phyloP scores from a whole-genome alignment of 208 protist genomes.

The Acanthamoeba polyphaga region DNA sequence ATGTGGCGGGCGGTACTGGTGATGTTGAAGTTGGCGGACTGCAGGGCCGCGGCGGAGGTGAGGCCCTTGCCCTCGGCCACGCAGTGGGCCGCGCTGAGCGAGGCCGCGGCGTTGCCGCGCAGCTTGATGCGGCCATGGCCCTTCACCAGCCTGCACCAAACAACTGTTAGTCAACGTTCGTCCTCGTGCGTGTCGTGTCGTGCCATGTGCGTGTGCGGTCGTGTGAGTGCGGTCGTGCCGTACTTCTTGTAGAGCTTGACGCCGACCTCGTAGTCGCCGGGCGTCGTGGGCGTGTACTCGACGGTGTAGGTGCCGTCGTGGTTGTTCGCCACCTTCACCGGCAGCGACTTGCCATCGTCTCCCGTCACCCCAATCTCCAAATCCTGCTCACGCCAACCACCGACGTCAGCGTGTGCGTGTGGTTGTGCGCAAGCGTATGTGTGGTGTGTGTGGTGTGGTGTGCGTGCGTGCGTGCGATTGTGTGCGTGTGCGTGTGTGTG shows the following conservation, averaged over 20 bases:
- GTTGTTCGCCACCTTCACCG: slow-evolving; percentile 64
- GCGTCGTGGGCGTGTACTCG: slow-evolving; percentile 53
- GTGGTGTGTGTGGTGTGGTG: too few species aligned
- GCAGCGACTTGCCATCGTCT: not conserved
- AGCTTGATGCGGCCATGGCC: slow-evolving; percentile 67
- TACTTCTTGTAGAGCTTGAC: slow-evolving; percentile 72
- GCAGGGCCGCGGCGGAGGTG: slow-evolving; percentile 9
- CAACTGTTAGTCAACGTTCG: not conserved
- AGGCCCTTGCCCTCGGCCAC: slow-evolving; percentile 64
- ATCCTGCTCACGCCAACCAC: not conserved
- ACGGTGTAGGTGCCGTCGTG: slow-evolving; percentile 65
- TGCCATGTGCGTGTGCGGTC: too few species aligned
- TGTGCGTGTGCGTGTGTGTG: not conserved
- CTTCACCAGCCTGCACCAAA: slow-evolving; percentile 20
- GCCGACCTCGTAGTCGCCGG: slow-evolving; percentile 53
- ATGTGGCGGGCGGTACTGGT: slow-evolving; percentile 7
- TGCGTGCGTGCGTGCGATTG: not conserved
- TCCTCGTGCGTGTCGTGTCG: too few species aligned
- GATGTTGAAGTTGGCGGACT: slow-evolving; percentile 64
- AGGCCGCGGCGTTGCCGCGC: slow-evolving; percentile 39
- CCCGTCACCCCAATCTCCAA: not conserved
- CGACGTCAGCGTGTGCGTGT: too few species aligned
- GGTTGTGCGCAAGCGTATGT: too few species aligned
- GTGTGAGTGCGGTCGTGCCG: not conserved
- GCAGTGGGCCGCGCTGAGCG: slow-evolving; percentile 38